phyloP scores from a whole-genome alignment of 1,284 basidiomycete species.

The Puccinia coronata region DNA sequence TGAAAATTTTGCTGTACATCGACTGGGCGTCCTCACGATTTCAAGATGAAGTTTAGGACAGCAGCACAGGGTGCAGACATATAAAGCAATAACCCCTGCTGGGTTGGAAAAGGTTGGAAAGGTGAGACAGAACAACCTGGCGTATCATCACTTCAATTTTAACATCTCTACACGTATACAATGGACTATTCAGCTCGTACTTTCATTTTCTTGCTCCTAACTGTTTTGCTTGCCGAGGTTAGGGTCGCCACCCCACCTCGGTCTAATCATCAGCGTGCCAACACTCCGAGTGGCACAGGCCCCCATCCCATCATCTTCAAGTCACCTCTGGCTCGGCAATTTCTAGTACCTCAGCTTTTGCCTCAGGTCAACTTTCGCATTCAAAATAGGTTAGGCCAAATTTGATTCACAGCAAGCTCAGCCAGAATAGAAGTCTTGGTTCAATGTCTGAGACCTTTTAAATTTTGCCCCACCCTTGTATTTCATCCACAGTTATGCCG shows the following conservation, averaged over 20 bases:
- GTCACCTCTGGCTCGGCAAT: constrained; percentile 19
- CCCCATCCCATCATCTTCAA: not conserved
- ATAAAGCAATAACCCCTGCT: no score
- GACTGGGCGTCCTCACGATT: not conserved
- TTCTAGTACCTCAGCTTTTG: not conserved
- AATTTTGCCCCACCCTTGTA: not conserved
- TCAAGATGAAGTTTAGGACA: not conserved
- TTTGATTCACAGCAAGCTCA: not conserved
- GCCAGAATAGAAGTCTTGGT: no score
- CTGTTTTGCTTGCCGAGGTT: not conserved
- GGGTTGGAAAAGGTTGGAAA: no score
- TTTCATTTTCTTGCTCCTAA: not conserved
- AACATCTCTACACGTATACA: not conserved
- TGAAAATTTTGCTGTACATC: no score
- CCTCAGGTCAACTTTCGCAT: not conserved
- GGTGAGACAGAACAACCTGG: no score
- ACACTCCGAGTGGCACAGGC: not conserved
- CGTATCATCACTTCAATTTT: not conserved
- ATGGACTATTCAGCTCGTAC: not conserved
- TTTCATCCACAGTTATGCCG: constrained; percentile 63
- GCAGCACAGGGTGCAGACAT: no score
- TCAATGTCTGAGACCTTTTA: not conserved
- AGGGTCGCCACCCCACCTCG: not conserved
- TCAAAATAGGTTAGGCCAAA: not conserved
- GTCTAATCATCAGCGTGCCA: not conserved